Conservation (phyloP, 768 basidiomycete genomes). For the Tulasnella sp. region DNA sequence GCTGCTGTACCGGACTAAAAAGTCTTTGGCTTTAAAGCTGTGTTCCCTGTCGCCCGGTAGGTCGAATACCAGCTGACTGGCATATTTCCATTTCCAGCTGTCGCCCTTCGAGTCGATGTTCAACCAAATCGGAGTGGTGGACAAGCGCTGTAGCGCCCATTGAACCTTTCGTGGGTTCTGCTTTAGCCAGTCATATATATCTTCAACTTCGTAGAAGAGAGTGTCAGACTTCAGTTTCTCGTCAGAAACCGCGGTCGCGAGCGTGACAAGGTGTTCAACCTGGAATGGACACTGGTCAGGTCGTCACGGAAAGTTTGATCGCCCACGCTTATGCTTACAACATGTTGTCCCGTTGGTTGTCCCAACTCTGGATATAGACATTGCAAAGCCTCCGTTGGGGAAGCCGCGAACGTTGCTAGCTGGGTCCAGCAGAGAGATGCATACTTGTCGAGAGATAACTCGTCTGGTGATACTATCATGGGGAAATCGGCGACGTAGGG, state of each 20-base stretch:
- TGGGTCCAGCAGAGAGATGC: constrained; percentile 5
- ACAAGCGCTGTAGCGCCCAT: not conserved
- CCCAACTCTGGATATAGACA: not conserved
- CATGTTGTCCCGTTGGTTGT: not conserved
- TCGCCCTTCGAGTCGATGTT: not conserved
- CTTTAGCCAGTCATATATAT: not conserved
- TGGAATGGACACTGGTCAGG: not conserved
- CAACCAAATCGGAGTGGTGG: not conserved
- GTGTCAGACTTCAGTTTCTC: not conserved
- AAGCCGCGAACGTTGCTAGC: not conserved
- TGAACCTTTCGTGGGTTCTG: not conserved
- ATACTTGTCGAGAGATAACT: not conserved
- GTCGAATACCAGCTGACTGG: not conserved
- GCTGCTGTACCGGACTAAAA: not conserved
- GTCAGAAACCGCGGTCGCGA: not conserved
- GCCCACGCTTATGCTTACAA: not conserved
- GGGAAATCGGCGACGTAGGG: not conserved
- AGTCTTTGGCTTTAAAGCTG: not conserved
- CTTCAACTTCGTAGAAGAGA: not conserved
- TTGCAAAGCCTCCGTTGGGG: not conserved
- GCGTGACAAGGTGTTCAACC: not conserved
- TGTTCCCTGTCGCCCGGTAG: not conserved
- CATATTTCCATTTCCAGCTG: not conserved
- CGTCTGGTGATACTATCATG: not conserved
- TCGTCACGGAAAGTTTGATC: too few relatives aligned